Conservation (phyloP, 768 basidiomycete species). For the Leccinum broughii region DNA sequence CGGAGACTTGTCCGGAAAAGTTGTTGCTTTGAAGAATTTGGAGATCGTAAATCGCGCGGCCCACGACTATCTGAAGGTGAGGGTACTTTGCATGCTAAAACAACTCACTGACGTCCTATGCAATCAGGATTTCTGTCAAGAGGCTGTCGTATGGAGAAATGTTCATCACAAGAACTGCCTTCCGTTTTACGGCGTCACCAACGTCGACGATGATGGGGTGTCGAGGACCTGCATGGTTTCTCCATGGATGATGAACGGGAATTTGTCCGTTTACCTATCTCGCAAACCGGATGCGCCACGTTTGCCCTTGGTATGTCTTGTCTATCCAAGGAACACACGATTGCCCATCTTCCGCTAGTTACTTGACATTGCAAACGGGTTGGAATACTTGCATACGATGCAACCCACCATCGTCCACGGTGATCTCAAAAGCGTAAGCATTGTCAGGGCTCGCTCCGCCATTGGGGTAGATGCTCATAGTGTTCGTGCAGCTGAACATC, state of each 20-base stretch:
- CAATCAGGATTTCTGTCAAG: slow-evolving; percentile 29
- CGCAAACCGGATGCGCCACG: slow-evolving; percentile 28
- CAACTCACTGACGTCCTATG: slow-evolving; percentile 4
- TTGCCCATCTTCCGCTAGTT: slow-evolving; percentile 29
- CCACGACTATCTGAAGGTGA: slow-evolving; percentile 29
- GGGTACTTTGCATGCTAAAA: neutral
- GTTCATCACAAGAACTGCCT: slow-evolving; percentile 31
- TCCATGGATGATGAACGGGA: slow-evolving; percentile 31
- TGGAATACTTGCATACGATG: slow-evolving; percentile 40
- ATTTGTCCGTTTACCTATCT: slow-evolving; percentile 33
- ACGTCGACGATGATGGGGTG: slow-evolving; percentile 9
- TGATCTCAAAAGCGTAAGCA: slow-evolving; percentile 43
- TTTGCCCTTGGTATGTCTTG: slow-evolving; percentile 33
- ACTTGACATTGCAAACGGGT: slow-evolving; percentile 37
- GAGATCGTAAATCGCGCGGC: slow-evolving; percentile 21
- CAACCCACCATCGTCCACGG: slow-evolving; percentile 44
- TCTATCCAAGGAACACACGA: neutral
- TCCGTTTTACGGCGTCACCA: slow-evolving; percentile 31
- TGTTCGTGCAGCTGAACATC: slow-evolving; percentile 27
- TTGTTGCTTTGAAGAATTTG: slow-evolving; percentile 35
- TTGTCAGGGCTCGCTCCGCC: neutral
- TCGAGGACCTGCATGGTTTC: slow-evolving; percentile 23
- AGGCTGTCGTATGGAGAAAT: slow-evolving; percentile 35
- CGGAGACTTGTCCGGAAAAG: slow-evolving; percentile 26
- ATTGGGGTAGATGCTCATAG: neutral